Evolutionary conservation across 1,139 yeast genomes (phyloP), one percentile per base, ranked within the genome.

Genomic region (Blastobotrys malaysiensis): DNA sequence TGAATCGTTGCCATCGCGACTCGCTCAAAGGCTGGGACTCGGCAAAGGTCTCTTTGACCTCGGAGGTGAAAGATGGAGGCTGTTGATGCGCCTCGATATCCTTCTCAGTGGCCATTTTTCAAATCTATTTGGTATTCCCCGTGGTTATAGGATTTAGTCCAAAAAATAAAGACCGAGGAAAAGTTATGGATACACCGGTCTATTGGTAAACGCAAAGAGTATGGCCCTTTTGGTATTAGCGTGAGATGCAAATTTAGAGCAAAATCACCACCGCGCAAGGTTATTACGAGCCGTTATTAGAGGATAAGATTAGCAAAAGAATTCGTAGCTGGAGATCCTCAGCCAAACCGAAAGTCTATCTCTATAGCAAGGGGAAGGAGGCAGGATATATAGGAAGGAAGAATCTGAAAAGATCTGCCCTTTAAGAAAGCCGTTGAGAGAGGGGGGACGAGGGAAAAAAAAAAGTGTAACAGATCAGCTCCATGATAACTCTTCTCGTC

Each of bases 1-100:
- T 58, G 53, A 65, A 66, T 19, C 55, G 52, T 22, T 57, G 57
- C 63, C 65, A 66, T 56, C 52, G 49, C 13, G 61, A 51, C 14
- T 31, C 39, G 39, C 39, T 31, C 39, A 31, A 3, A n/a, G 39
- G 39, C 39, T 31, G 39, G 16, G 39, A 13, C 39, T 31, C 39
- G 39, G 39, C 39, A 11, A 31, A 31, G 3, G 39, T 31, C 16
- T 31, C 39, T 16, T 31, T 31, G 5, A 31, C 4, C 3, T 31
- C 39, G 16, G 39, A 31, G 3, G 39, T 13, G 39, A 31, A 13
- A 3, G 39, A 31, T 13, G 39, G 39, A 11, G 39, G 39, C 16
- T 31, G 39, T 11, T 11, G 13, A 14, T 31, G 39, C 16, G 39
- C 39, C n/a, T 31, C 39, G 11, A 31, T 31, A 31, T 31, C 39